These are phyloP conservation scores for Hanseniaspora taiwanica DNA, from an alignment of 805 yeast species.

Conservation along the genomic window DNA sequence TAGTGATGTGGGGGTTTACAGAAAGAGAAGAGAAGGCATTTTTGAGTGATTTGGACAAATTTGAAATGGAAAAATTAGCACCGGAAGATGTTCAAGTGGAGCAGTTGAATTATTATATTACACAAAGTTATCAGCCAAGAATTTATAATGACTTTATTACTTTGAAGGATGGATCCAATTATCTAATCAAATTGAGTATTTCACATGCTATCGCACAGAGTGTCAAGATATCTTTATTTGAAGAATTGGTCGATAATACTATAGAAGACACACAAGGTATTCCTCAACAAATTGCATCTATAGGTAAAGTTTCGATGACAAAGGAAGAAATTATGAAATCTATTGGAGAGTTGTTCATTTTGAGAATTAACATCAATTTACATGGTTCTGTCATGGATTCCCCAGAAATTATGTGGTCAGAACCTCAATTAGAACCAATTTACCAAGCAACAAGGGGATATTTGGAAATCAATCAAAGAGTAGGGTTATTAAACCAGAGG, in stretches of 20 bases:
- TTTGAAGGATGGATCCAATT: slow-evolving; percentile 73
- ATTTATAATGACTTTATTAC: slow-evolving; percentile 93
- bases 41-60: slow-evolving; percentile 71
- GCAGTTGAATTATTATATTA: slow-evolving; percentile 89
- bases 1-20: slow-evolving; percentile 92
- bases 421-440: slow-evolving; percentile 93
- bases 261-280: slow-evolving; percentile 95
- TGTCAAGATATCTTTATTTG: slow-evolving; percentile 88
- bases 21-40: slow-evolving; percentile 72
- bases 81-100: slow-evolving; percentile 84
- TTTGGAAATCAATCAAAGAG: slow-evolving; percentile 88
- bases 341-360: slow-evolving; percentile 87
- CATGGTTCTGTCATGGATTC: slow-evolving; percentile 88
- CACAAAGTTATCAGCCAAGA: slow-evolving; percentile 89
- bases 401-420: slow-evolving; percentile 98
- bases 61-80: slow-evolving; percentile 83
- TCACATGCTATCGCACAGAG: slow-evolving; percentile 95
- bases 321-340: slow-evolving; percentile 94
- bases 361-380: slow-evolving; percentile 67
- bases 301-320: slow-evolving; percentile 91
- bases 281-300: slow-evolving; percentile 87
- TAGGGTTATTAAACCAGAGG: slow-evolving; percentile 77
- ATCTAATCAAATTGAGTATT: slow-evolving; percentile 83
- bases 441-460: slow-evolving; percentile 96
- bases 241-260: slow-evolving; percentile 91